Conservation (phyloP, 2,329 filamentous ascomycete species). For the Exophiala dermatitidis region DNA sequence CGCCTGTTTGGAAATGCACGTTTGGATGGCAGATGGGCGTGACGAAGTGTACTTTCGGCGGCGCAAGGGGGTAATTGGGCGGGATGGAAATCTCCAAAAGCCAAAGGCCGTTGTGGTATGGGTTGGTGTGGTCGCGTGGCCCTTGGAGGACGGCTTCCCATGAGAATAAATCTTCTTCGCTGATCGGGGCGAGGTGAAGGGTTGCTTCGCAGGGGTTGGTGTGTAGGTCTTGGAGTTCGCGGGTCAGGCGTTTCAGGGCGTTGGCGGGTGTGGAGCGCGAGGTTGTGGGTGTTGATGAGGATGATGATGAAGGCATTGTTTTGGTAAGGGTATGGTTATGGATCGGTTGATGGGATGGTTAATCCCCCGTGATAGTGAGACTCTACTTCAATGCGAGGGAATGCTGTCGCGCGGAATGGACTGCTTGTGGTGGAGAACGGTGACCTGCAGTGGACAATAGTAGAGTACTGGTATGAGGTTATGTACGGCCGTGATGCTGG, state of each 20-base stretch:
- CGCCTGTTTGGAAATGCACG: slow-evolving; percentile 64
- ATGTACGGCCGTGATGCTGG: too few relatives aligned
- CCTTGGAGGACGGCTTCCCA: slow-evolving; percentile 57
- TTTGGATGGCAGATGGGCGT: slow-evolving; percentile 85
- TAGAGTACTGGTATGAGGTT: too few relatives aligned
- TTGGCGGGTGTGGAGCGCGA: slow-evolving; percentile 16
- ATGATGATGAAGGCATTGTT: slow-evolving; percentile 1
- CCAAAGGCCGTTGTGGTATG: slow-evolving; percentile 63
- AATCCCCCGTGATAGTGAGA: too few relatives aligned
- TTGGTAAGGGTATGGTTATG: too few relatives aligned
- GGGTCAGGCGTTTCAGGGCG: slow-evolving; percentile 53
- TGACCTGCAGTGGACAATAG: too few relatives aligned
- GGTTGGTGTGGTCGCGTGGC: slow-evolving; percentile 32
- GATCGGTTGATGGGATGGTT: too few relatives aligned
- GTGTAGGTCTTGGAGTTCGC: slow-evolving; percentile 54
- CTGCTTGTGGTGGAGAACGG: too few relatives aligned
- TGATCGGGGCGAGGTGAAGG: slow-evolving; percentile 49
- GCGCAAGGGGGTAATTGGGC: slow-evolving; percentile 65
- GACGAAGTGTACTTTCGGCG: slow-evolving; percentile 72
- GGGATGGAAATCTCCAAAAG: slow-evolving; percentile 72
- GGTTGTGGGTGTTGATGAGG: neutral
- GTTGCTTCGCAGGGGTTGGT: slow-evolving; percentile 51
- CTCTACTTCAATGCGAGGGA: too few relatives aligned
- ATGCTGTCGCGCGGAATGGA: too few relatives aligned
- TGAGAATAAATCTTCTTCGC: slow-evolving; percentile 51